Evolutionary conservation across 1,284 basidiomycete species (phyloP).

Genomic region (Naganishia sp.): DNA sequence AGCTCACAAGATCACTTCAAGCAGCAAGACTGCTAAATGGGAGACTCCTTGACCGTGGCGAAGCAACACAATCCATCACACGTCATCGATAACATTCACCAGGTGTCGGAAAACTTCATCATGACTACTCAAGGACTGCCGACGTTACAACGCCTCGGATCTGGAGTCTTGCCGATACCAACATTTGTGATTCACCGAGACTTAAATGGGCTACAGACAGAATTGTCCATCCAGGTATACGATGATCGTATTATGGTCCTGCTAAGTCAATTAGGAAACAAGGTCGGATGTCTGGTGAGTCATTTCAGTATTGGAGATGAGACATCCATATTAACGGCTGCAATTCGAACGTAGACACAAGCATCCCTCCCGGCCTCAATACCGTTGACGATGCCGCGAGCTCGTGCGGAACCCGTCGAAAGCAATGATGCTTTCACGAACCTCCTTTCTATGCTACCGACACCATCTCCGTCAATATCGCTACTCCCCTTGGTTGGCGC

Average conservation of each 20-base stretch:
- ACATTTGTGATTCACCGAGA: slow-evolving; percentile 56
- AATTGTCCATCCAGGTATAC: slow-evolving; percentile 74
- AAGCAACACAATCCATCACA: neutral
- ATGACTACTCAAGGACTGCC: neutral
- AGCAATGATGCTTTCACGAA: slow-evolving; percentile 35
- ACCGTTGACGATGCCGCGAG: slow-evolving; percentile 56
- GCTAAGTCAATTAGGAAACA: slow-evolving; percentile 76
- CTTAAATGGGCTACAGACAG: slow-evolving; percentile 65
- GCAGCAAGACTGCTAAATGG: too few relatives aligned
- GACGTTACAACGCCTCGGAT: slow-evolving; percentile 14
- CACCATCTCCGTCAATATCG: slow-evolving; percentile 69
- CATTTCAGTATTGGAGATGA: neutral
- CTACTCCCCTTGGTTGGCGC: slow-evolving; percentile 75
- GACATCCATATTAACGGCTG: neutral
- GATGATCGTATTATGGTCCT: slow-evolving; percentile 76
- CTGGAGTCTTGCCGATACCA: slow-evolving; percentile 38
- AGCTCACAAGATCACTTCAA: too few relatives aligned
- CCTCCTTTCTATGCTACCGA: slow-evolving; percentile 57
- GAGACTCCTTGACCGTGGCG: neutral
- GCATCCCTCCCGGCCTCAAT: slow-evolving; percentile 70
- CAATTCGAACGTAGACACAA: slow-evolving; percentile 66
- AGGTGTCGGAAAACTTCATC: neutral
- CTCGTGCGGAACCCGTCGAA: neutral
- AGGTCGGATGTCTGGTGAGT: slow-evolving; percentile 78
- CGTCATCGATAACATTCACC: too few relatives aligned